Evolutionary conservation across 176 grass and related monocot species (phyloP), one percentile per base, ranked within the genome.

Genomic region (Cenchrus americanus): DNA sequence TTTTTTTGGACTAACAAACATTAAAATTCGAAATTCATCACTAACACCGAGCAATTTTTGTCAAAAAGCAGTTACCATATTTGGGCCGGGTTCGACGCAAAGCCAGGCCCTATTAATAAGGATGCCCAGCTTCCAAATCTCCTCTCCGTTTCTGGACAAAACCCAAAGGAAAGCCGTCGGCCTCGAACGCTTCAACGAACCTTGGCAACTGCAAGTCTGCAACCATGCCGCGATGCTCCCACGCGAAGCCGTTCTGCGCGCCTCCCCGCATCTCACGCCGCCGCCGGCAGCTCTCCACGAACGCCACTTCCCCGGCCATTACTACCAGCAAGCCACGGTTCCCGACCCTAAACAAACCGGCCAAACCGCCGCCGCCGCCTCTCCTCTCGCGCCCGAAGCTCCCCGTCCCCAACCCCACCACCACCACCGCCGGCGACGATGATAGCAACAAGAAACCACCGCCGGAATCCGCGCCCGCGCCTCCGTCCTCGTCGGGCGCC

Each of bases 301-400:
- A 34, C 21, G 22, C 69, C 76, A 59, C 61, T 8, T 62, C 61
- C 6, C 27, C 2, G 12, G 23, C 23, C 55, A 41, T 18, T 10
- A 3, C 47, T 50, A 5, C 55, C 26, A 58, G 24, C 19, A 27
- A 21, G 5, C 7, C 34, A 22, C 71, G 73, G 24, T 21, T 76
- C 7, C 80, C 40, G 10, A 5, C 47, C 73, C 63, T 86, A 48
- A 48, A 14, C 26, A 86, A 78, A 23, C 79, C 58, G 14, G 40
- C 71, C 37, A 89, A 82, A 82, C 88, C 51, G 1, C 41, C 83
- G 15, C 72, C 71, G 0, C 78, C 83, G 12, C 72, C 83, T 9
- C 79, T 90, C 14, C 66, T 66, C 19, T 53, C 73, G 58, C 88
- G 83, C 32, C 88, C 88, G 23, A 77, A 72, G 66, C 83, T 82